Evolutionary conservation across 345 rosid genomes (phyloP), one percentile per base, ranked within the genome.

Genomic region (Pistacia integerrima): DNA sequence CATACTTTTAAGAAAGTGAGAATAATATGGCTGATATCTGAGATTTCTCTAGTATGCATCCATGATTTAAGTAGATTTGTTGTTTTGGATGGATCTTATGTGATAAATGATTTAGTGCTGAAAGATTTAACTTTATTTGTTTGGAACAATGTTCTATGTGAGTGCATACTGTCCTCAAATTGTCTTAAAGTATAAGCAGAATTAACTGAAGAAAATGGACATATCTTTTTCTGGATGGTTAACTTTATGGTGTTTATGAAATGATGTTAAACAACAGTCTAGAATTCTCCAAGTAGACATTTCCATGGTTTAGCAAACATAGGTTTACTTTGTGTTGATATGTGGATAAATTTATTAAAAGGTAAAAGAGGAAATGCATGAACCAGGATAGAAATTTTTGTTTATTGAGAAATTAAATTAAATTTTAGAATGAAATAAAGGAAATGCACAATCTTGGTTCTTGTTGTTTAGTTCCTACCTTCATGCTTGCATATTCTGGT

Each of bases 31-130:
- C 10, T 66, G 67, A 3, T 62, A 33, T 18, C 70, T 36, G 58
- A 48, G 16, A 67, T 58, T 18, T 70, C 58, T 66, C 49, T 66
- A 9, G 30, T 55, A 62, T 46, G 28, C 49, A 22, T 49, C 57
- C 11, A 9, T 69, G 58, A 38, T 48, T 73, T 63, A 10, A 56
- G 3, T 46, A n/a, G 3, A 69, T 46, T 30, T 44, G 59, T 63
- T 70, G 13, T 11, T 74, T 61, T 64, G 4, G 18, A 60, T 72
- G 70, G 46, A 65, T 70, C 41, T 36, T 28, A 0, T 64, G 22
- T 70, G 76, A 52, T 49, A 49, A 73, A 35, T n/a, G 18, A 49
- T 46, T 48, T 51, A 48, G 1, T 62, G 51, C 51, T 62, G 70
- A 74, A n/a, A 63, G 9, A 48, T 25, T 4, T 33, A 16, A 48